Base-by-base conservation (phyloP, 768 basidiomycete species). In the Russula sp. region DNA sequence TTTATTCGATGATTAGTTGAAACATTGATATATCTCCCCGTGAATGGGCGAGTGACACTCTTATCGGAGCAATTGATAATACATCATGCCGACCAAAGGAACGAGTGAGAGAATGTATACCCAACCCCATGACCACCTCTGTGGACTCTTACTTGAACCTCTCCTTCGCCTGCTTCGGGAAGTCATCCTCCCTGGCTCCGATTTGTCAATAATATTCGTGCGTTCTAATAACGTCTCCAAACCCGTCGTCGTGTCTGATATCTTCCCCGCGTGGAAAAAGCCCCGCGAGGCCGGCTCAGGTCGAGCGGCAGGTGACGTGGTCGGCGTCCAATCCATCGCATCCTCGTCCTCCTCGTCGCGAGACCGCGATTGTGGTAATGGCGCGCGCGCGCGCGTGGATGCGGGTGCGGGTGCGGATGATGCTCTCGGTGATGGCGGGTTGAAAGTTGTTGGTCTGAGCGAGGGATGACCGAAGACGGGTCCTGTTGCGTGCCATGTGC, bases 381-480 rank as follows among this genome's bases (percentile, higher is more conserved):
- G n/a, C n/a, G n/a, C n/a, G n/a, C n/a, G n/a, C n/a, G n/a, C n/a
- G n/a, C n/a, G n/a, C n/a, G n/a, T 4, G 20, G 7, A 7, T 16
- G 10, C 5, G 34, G 64, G 62, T 26, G 58, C 5, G 2, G 49
- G 20, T 20, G 60, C 32, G 28, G 16, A 72, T 26, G 49, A 28
- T 50, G 49, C 26, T 50, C n/a, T 26, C 3, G 49, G 49, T 50
- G 24, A 28, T 6, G 49, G 49, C 68, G 36, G 73, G 71, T 16
- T 69, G 67, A 13, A 72, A 67, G 16, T 72, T n/a, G 75, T 50
- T 24, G 75, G 71, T 18, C 77, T 71, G 32, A 90, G 75, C 1
- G 90, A 92, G 5, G 90, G 82, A 8, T 83, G 70, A 5, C 90
- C 90, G 68, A 92, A 92, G 44, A 92, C 76, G 16, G 86, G 89